Evolutionary conservation across 1,284 basidiomycete species (phyloP).

Genomic region (Pseudozyma thailandica): DNA sequence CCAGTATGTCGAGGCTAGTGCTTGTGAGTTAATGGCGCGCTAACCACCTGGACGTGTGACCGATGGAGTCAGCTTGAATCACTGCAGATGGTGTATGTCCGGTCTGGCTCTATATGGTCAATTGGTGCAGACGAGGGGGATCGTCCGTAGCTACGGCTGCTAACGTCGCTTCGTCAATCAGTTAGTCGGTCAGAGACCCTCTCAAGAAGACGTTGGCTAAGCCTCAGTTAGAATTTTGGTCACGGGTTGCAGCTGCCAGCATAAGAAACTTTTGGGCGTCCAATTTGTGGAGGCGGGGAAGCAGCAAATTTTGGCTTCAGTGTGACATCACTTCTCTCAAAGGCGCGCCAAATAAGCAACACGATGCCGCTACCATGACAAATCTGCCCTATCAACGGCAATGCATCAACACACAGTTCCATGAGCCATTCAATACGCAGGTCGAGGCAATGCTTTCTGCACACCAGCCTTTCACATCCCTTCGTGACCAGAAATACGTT

Average conservation of each 20-base stretch:
- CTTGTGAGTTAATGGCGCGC: not conserved
- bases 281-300: slow-evolving; percentile 7
- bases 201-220: slow-evolving; percentile 2
- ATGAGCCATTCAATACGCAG: not conserved
- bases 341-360: too few species aligned
- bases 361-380: too few species aligned
- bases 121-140: too few species aligned
- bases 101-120: too few species aligned
- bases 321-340: slow-evolving; percentile 17
- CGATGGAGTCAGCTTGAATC: too few species aligned
- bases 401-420: too few species aligned
- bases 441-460: too few species aligned
- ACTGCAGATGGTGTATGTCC: too few species aligned
- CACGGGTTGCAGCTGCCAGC: slow-evolving; percentile 2
- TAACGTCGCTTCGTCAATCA: too few species aligned
- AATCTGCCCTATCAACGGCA: too few species aligned
- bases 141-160: too few species aligned
- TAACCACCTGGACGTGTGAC: not conserved
- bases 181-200: not conserved
- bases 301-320: slow-evolving; percentile 6
- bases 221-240: not conserved
- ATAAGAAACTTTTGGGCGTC: not conserved
- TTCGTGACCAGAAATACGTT: too few species aligned
- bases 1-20: not conserved
- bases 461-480: not conserved